Conservation (phyloP, 176 grass and related monocot species). For the Aechmea fasciata region DNA sequence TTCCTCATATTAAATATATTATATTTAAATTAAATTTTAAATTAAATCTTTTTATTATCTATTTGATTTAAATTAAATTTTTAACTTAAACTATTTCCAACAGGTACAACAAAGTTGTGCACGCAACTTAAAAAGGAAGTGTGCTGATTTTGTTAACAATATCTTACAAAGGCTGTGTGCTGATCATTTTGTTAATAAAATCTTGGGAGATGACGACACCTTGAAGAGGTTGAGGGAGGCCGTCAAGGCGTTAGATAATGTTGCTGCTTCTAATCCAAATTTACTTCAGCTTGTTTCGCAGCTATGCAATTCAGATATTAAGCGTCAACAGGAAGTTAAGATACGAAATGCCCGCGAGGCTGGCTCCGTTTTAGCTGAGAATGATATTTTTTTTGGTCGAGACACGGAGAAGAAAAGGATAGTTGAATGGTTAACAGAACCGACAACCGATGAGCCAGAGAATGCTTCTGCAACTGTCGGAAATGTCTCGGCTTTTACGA, state of each 20-base stretch:
- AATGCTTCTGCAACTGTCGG: neutral
- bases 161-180: too few relatives aligned
- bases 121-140: neutral
- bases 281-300: constrained; percentile 14
- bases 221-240: constrained; percentile 10
- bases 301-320: neutral
- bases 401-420: too few relatives aligned
- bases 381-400: too few relatives aligned
- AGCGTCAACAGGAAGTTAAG: neutral
- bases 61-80: too few relatives aligned
- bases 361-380: constrained; percentile 19
- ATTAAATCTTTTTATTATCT: too few relatives aligned
- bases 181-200: neutral
- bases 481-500: neutral
- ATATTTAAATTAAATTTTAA: too few relatives aligned
- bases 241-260: constrained; percentile 18
- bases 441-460: too few relatives aligned
- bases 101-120: too few relatives aligned
- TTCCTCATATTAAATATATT: too few relatives aligned
- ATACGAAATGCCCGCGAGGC: constrained; percentile 1
- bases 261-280: neutral
- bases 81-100: too few relatives aligned
- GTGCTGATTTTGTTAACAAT: neutral
- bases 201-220: neutral
- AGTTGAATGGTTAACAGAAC: too few relatives aligned